Evolutionary conservation across 176 grass and related monocot species (phyloP), one percentile per base, ranked within the genome.

Genomic region (Puya raimondii): DNA sequence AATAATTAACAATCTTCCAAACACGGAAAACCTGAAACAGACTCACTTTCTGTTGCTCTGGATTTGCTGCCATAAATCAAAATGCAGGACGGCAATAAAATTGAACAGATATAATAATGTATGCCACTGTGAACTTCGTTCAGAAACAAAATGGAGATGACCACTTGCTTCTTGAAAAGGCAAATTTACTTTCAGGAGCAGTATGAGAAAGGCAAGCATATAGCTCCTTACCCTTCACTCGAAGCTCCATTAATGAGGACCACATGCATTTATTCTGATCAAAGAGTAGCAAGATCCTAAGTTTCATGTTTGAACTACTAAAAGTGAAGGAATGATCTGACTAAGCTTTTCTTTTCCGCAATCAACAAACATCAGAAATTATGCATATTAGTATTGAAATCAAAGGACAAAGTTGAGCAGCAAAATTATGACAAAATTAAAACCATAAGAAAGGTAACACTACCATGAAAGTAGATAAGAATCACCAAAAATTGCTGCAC

Each of bases 151-250:
- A 73, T 59, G 58, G 67, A 54, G 53, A 9, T 23, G 49, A 47
- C n/a, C 51, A 78, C 26, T 79, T 74, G 21, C 53, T 22, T 74
- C 53, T 51, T 64, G 66, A 63, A 1, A 8, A 29, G 75, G 75
- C 75, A 84, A 50, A 33, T 20, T 70, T 29, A 56, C 64, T 84
- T 27, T 84, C 1, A 69, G 81, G 81, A 84, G 75, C 81, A 64
- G 11, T 79, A 84, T 84, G 81, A 84, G 70, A 84, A 84, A 70
- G 65, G 70, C 52, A 79, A 63, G 61, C 70, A 84, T 17, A 10
- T 29, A 49, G 22, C 23, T 59, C 42, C 70, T 64, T 84, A 63
- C 75, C 75, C 64, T 74, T 84, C 81, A 84, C 81, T 84, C 70
- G 75, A 84, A 69, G 81, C 81, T 79, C 81, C 81, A 65, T 16